A percentile compares a stretch with the other conserved stretches of the same genome.
These are phyloP conservation scores for Scheffersomyces parashehatae DNA, from an alignment of 1,139 yeast genomes.

Conservation along the genomic window DNA sequence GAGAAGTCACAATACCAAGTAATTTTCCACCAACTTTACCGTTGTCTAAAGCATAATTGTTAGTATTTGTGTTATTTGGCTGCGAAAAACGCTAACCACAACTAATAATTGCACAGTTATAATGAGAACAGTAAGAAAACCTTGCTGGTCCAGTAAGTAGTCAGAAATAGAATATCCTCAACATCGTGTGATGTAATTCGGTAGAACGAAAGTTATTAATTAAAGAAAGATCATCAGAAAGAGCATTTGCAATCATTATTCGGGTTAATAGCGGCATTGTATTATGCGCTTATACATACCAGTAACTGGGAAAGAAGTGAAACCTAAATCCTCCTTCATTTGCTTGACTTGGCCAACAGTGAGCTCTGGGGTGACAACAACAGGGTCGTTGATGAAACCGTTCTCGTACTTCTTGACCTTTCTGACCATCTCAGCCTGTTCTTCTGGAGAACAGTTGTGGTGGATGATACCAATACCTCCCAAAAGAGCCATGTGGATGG, in stretches of 20 bases:
- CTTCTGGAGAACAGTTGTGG: slow-evolving; percentile 95
- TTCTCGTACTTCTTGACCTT: slow-evolving; percentile 96
- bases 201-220: slow-evolving; percentile 99
- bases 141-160: slow-evolving; percentile 11
- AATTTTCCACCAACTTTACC: slow-evolving; percentile 89
- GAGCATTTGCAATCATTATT: slow-evolving; percentile 2
- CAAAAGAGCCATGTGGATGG: slow-evolving; percentile 95
- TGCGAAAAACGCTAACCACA: background rate
- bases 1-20: slow-evolving; percentile 92
- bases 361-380: slow-evolving; percentile 72
- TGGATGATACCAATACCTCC: slow-evolving; percentile 99
- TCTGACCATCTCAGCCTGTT: slow-evolving; percentile 97
- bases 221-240: slow-evolving; percentile 61
- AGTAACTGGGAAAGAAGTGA: slow-evolving; percentile 98
- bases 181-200: slow-evolving; percentile 96
- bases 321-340: slow-evolving; percentile 75
- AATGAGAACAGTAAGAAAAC: background rate
- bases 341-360: slow-evolving; percentile 82
- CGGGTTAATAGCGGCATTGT: background rate
- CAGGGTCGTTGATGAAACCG: slow-evolving; percentile 95
- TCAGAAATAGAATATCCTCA: slow-evolving; percentile 72
- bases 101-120: background rate
- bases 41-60: slow-evolving; percentile 49
- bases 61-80: background rate
- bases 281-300: slow-evolving; percentile 64